Evolutionary conservation across 805 yeast genomes (phyloP), one percentile per base, ranked within the genome.

Genomic region (Kazachstania bromeliacearum): DNA sequence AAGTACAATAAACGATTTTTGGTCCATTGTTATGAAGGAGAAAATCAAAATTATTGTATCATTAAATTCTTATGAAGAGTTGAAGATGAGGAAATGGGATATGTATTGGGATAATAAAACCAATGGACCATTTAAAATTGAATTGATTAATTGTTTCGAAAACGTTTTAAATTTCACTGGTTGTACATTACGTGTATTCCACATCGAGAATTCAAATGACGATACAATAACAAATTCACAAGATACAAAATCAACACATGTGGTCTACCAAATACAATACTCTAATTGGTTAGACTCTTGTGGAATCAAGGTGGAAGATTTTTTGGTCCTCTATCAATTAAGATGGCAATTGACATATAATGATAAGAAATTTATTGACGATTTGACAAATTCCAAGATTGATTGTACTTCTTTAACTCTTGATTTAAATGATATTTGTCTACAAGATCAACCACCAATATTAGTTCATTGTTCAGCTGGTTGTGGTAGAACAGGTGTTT

Each of bases 401-500:
- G 29, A 13, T 8, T 26, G 15, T 10, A 4, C n/a, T 7, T 10
- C n/a, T 9, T 10, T 26, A 4, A 8, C 12, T 8, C 12, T 12
- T 22, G 25, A 22, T 22, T 8, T 22, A 22, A 22, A 8, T 22
- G 12, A 22, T 22, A 8, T 22, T 12, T 8, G 25, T 8, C n/a
- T 18, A 12, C 19, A 5, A 17, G 10, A 3, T 16, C 19, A 31
- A 9, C 15, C 53, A 1, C 87, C 89, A n/a, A 61, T 78, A 4
- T 54, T 85, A 34, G 80, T 79, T 8, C 97, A 92, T 57, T 89
- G 98, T 52, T 85, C 96, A 3, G 98, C 98, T 0, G 98, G 98
- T 1, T 88, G 94, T 48, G 98, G 98, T 7, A 67, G 98, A 39
- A 84, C 97, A 0, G 98, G 98, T 1, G 85, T 95, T 0, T 82